phyloP scores from a whole-genome alignment of 495 filamentous ascomycete species.

The Penicillium silybi region DNA sequence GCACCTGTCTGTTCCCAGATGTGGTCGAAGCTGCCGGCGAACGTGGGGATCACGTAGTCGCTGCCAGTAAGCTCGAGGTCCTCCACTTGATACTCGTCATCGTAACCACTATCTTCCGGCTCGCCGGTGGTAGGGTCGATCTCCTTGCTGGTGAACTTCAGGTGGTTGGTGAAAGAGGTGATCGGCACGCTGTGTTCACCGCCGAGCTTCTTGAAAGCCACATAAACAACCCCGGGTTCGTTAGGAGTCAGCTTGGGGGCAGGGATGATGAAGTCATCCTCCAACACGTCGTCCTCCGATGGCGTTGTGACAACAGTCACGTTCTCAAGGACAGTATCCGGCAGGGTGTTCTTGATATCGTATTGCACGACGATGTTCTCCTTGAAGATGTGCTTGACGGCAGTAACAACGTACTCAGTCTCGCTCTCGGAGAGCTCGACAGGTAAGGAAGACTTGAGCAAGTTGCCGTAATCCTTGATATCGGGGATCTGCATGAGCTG shows the following conservation, averaged over 20 bases:
- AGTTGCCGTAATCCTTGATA: conserved; percentile 76
- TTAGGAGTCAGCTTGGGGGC: conserved; percentile 75
- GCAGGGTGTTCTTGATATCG: conserved; percentile 95
- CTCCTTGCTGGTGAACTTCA: conserved; percentile 97
- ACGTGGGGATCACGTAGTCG: conserved; percentile 90
- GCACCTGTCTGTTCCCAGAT: conserved; percentile 95
- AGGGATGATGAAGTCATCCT: conserved; percentile 92
- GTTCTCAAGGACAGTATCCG: conserved; percentile 83
- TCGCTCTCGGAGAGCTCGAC: conserved; percentile 95
- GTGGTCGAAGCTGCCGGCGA: conserved; percentile 91
- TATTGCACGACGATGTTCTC: conserved; percentile 95
- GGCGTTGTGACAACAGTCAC: conserved; percentile 86
- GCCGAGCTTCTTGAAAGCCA: conserved; percentile 80
- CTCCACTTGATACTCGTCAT: conserved; percentile 96
- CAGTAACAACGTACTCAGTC: conserved; percentile 92
- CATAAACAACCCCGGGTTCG: conserved; percentile 88
- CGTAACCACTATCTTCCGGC: conserved; percentile 87
- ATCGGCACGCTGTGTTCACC: conserved; percentile 67
- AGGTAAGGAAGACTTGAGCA: conserved; percentile 82
- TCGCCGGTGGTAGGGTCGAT: conserved; percentile 93
- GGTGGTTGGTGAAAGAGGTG: conserved; percentile 80
- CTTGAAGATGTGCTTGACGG: conserved; percentile 96
- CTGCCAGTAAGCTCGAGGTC: conserved; percentile 88
- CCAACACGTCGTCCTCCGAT: conserved; percentile 68
- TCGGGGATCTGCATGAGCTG: conserved; percentile 87